Conservation (phyloP, 495 filamentous ascomycete species). For the Talaromyces thailandensis region DNA sequence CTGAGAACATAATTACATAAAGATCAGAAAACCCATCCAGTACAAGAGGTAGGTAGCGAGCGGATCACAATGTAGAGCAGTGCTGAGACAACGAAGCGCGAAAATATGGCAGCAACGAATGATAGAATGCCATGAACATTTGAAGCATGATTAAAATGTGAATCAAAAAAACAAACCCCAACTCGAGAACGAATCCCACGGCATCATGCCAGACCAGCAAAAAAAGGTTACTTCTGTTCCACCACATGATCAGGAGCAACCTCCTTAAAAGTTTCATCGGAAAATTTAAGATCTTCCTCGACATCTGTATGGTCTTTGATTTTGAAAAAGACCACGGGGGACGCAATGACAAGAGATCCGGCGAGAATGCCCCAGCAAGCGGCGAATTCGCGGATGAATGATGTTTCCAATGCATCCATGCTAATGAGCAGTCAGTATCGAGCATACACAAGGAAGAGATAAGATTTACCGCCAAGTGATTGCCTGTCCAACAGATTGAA, state of each 20-base stretch:
- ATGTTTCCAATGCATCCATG: conserved; percentile 53
- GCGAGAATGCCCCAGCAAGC: conserved; percentile 64
- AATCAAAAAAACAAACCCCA: not conserved
- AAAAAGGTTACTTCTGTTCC: not conserved
- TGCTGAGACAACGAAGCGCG: not conserved
- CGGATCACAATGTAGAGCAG: not conserved
- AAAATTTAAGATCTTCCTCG: conserved; percentile 75
- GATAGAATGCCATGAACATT: not conserved
- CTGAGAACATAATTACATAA: not conserved
- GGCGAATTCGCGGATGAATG: conserved; percentile 57
- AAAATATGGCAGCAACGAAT: not conserved
- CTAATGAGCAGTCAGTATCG: conserved; percentile 15
- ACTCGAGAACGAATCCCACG: not conserved
- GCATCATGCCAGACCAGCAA: not conserved
- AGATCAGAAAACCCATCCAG: not conserved
- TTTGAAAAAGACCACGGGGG: conserved; percentile 69
- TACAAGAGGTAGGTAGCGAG: not conserved
- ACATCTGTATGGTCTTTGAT: conserved; percentile 63
- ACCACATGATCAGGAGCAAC: conserved; percentile 19
- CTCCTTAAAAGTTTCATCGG: conserved; percentile 64
- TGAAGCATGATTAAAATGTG: not conserved
- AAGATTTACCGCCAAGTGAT: conserved; percentile 62
- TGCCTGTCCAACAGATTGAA: conserved; percentile 90
- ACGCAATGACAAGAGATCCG: conserved; percentile 64
- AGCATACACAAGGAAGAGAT: not conserved